phyloP scores from a whole-genome alignment of 202 grass and related monocot species.

The Brachypodium distachyon region DNA sequence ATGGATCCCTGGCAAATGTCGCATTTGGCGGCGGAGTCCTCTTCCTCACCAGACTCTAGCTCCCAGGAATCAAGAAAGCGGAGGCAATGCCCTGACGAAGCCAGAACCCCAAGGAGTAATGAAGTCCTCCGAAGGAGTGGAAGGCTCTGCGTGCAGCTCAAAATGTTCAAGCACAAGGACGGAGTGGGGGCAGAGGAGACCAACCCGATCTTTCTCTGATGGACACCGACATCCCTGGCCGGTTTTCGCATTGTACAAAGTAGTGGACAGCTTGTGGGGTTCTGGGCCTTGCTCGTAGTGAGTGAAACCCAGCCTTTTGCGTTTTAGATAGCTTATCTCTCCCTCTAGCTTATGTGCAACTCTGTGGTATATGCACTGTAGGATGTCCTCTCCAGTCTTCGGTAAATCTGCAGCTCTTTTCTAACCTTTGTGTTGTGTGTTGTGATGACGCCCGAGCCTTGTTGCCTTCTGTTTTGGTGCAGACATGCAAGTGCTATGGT shows the following conservation, averaged over 20 bases:
- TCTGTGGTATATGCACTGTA: neutral
- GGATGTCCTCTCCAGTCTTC: neutral
- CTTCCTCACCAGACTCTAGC: conserved; percentile 30
- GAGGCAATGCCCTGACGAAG: neutral
- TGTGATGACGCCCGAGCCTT: neutral
- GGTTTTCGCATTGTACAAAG: conserved; percentile 23
- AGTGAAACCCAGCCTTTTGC: neutral
- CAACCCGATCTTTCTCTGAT: conserved; percentile 30
- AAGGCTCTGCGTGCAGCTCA: conserved; percentile 33
- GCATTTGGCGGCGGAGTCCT: neutral
- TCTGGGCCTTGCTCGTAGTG: neutral
- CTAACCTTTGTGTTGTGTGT: neutral
- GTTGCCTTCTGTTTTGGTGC: neutral
- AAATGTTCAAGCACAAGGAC: conserved; percentile 48
- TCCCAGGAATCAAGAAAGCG: conserved; percentile 16
- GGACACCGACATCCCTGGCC: too few relatives aligned
- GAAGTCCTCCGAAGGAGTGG: conserved; percentile 21
- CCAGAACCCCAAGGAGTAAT: neutral
- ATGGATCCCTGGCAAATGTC: conserved; percentile 21
- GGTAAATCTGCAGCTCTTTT: conserved; percentile 2
- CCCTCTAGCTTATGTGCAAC: neutral
- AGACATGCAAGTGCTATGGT: neutral
- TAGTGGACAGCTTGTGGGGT: neutral
- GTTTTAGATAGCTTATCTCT: neutral
- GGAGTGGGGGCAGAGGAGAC: conserved; percentile 20